These are phyloP conservation scores for Aspergillus tubingensis DNA, from an alignment of 2,329 filamentous ascomycete species.

Conservation along the genomic window DNA sequence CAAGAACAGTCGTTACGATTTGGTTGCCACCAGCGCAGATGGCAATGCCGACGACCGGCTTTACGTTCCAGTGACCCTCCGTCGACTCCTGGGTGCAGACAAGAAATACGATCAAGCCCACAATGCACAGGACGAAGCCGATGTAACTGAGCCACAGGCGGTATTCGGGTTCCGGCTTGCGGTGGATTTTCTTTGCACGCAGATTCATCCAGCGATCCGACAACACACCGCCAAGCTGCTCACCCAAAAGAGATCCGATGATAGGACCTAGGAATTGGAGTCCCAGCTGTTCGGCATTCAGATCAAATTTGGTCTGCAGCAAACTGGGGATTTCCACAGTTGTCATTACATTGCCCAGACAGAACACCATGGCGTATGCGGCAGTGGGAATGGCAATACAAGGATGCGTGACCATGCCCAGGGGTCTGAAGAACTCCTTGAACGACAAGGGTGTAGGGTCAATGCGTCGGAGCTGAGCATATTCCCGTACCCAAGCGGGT, in stretches of 20 bases:
- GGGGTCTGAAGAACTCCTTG: conserved; percentile 56
- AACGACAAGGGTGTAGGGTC: conserved; percentile 53
- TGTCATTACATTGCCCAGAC: conserved; percentile 56
- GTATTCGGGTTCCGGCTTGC: conserved; percentile 53
- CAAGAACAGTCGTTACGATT: conserved; percentile 62
- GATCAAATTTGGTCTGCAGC: conserved; percentile 57
- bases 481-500: conserved; percentile 47
- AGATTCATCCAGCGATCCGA: conserved; percentile 61
- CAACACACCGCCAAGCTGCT: conserved; percentile 60
- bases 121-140: conserved; percentile 55
- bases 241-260: conserved; percentile 60
- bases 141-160: conserved; percentile 61
- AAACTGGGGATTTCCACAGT: conserved; percentile 64
- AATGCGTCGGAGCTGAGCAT: conserved; percentile 52
- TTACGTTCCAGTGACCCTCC: conserved; percentile 55
- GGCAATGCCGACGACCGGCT: conserved; percentile 58
- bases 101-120: conserved; percentile 59
- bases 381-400: conserved; percentile 56
- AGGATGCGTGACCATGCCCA: conserved; percentile 49
- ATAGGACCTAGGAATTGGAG: conserved; percentile 62
- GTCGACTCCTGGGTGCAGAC: conserved; percentile 54
- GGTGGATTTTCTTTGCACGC: conserved; percentile 30
- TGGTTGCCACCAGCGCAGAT: conserved; percentile 61
- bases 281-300: conserved; percentile 61
- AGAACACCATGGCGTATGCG: conserved; percentile 61